Conservation (phyloP, 257 asterid genomes). For the Nicotiana tomentosiformis region DNA sequence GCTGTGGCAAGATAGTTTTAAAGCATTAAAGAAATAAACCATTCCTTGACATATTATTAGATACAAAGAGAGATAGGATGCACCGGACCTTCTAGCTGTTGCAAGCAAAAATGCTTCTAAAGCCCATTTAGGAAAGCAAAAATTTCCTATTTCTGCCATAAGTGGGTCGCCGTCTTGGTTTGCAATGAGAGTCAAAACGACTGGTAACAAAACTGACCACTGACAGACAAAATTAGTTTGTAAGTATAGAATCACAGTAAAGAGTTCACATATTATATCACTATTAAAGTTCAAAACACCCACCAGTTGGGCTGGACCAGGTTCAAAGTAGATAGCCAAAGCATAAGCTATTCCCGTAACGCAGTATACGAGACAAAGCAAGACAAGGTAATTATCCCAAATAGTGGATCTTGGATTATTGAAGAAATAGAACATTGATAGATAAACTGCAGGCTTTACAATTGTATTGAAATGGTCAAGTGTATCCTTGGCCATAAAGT, state of each 20-base stretch:
- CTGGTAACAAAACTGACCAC: conserved; percentile 93
- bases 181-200: conserved; percentile 82
- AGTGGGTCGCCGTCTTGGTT: conserved; percentile 52
- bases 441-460: conserved; percentile 63
- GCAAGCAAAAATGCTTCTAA: conserved; percentile 83
- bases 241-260: not conserved
- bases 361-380: conserved; percentile 61
- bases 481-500: conserved; percentile 65
- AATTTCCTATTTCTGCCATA: conserved; percentile 36
- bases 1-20: not conserved
- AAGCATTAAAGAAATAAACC: not conserved
- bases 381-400: conserved; percentile 52
- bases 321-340: conserved; percentile 66
- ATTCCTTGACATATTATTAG: not conserved
- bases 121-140: conserved; percentile 86
- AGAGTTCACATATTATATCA: conserved; percentile 3
- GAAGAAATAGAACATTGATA: conserved; percentile 65
- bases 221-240: conserved; percentile 28
- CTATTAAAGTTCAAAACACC: not conserved
- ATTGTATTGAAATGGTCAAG: conserved; percentile 60
- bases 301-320: conserved; percentile 80
- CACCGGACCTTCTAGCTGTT: conserved; percentile 62
- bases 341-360: conserved; percentile 67
- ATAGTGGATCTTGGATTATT: conserved; percentile 65
- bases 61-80: conserved; percentile 4